Conservation (phyloP, 2,329 filamentous ascomycete genomes). For the Phaeoacremonium minimum region DNA sequence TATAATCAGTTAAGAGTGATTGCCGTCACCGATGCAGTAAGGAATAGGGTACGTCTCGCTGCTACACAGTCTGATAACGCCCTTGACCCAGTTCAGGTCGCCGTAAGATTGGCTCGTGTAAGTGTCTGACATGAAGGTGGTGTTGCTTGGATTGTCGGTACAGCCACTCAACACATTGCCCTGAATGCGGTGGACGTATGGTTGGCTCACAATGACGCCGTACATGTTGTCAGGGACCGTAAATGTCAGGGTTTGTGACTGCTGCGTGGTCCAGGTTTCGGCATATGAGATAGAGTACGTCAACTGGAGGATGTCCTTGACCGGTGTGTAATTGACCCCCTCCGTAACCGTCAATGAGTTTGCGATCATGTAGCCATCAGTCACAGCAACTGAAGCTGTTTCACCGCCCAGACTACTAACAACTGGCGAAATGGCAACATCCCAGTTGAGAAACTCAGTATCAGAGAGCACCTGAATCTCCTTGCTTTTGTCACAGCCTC, state of each 20-base stretch:
- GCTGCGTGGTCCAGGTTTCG: constrained; percentile 23
- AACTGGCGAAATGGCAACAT: constrained; percentile 29
- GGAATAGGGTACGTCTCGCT: constrained; percentile 27
- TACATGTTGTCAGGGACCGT: constrained; percentile 28
- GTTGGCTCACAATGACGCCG: constrained; percentile 32
- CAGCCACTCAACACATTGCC: constrained; percentile 28
- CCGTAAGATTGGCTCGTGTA: constrained; percentile 24
- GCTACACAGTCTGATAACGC: constrained; percentile 29
- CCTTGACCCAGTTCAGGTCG: constrained; percentile 31
- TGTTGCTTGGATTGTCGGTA: constrained; percentile 20
- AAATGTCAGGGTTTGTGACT: constrained; percentile 23
- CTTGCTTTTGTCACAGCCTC: constrained; percentile 13
- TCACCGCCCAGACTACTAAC: constrained; percentile 19
- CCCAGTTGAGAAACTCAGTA: constrained; percentile 30
- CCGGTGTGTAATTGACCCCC: not conserved
- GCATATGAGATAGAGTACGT: constrained; percentile 16
- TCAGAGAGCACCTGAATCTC: constrained; percentile 18
- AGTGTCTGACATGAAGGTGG: constrained; percentile 25
- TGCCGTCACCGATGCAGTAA: constrained; percentile 29
- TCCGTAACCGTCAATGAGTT: constrained; percentile 15
- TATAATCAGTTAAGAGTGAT: constrained; percentile 9
- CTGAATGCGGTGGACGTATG: constrained; percentile 23
- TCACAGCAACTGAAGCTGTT: constrained; percentile 21
- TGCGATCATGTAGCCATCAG: constrained; percentile 24
- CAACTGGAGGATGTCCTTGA: constrained; percentile 14